A percentile compares a stretch with the other conserved stretches of the same genome.
phyloP scores from a whole-genome alignment of 306 rosid genomes.

The Quercus alba region DNA sequence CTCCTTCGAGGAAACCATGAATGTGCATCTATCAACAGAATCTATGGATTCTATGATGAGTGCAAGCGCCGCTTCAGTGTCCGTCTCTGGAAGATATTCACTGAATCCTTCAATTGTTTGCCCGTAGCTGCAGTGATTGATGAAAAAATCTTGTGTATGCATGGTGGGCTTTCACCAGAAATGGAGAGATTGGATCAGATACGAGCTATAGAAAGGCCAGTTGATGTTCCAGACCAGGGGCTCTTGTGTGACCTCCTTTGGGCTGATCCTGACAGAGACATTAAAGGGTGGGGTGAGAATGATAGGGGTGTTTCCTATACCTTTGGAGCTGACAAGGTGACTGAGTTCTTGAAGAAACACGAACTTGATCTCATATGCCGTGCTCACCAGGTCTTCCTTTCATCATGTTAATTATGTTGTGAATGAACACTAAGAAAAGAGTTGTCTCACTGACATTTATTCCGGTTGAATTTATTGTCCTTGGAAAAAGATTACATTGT shows the following conservation, averaged over 20 bases:
- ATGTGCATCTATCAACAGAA: constrained; percentile 85
- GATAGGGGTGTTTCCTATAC: constrained; percentile 93
- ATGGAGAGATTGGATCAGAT: constrained; percentile 58
- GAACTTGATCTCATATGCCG: constrained; percentile 84
- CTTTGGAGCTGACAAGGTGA: constrained; percentile 72
- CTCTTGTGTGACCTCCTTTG: constrained; percentile 84
- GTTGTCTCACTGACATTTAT: too few species aligned
- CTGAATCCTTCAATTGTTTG: constrained; percentile 81
- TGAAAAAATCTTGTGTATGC: constrained; percentile 88
- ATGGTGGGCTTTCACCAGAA: constrained; percentile 88
- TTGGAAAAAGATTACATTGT: too few species aligned
- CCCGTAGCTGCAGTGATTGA: constrained; percentile 83
- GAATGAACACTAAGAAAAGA: background rate
- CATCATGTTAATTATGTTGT: background rate
- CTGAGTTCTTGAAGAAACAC: constrained; percentile 77
- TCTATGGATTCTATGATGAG: constrained; percentile 88
- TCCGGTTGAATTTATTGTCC: too few species aligned
- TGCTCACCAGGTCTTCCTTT: constrained; percentile 65
- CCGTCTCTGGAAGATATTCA: constrained; percentile 78
- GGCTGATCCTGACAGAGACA: constrained; percentile 79
- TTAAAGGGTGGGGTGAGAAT: constrained; percentile 87
- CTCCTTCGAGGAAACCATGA: constrained; percentile 92
- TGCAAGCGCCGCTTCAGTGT: constrained; percentile 85
- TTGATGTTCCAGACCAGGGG: constrained; percentile 91
- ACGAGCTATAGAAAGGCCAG: constrained; percentile 64